A percentile compares a stretch with the other conserved stretches of the same genome.
phyloP scores from a whole-genome alignment of 2,329 filamentous ascomycete species.

The Trichoderma aggressivum region DNA sequence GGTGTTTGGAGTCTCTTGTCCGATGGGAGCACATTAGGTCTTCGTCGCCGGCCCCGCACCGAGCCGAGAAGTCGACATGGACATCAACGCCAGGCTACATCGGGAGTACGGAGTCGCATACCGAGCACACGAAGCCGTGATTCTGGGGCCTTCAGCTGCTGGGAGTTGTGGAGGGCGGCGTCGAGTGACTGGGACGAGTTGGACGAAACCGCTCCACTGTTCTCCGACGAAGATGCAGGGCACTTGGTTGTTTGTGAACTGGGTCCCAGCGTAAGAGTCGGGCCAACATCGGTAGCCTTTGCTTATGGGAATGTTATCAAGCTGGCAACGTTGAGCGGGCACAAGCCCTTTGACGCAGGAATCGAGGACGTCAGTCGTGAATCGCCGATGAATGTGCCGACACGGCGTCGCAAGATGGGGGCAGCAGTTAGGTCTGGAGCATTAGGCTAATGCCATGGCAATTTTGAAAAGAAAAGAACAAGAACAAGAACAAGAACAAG shows the following conservation, averaged over 20 bases:
- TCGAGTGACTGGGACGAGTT: slow-evolving; percentile 43
- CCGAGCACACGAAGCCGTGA: slow-evolving; percentile 22
- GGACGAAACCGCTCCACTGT: slow-evolving; percentile 46
- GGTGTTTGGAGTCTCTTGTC: slow-evolving; percentile 63
- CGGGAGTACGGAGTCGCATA: slow-evolving; percentile 31
- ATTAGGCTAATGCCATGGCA: slow-evolving; percentile 22
- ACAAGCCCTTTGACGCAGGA: slow-evolving; percentile 57
- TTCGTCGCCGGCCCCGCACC: slow-evolving; percentile 46
- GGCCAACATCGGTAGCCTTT: slow-evolving; percentile 63
- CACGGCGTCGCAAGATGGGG: slow-evolving; percentile 38
- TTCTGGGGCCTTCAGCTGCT: slow-evolving; percentile 35
- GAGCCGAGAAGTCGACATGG: slow-evolving; percentile 18
- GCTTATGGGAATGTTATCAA: slow-evolving; percentile 72
- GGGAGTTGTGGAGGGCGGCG: slow-evolving; percentile 55
- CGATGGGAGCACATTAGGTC: slow-evolving; percentile 59
- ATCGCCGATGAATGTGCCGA: slow-evolving; percentile 34
- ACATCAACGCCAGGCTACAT: slow-evolving; percentile 13
- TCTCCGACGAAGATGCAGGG: slow-evolving; percentile 41
- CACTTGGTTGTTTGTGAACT: slow-evolving; percentile 63
- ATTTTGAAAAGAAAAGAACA: background rate
- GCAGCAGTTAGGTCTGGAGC: slow-evolving; percentile 24
- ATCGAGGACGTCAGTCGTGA: slow-evolving; percentile 31
- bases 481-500: background rate
- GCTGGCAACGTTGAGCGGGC: slow-evolving; percentile 60
- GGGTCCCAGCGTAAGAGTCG: slow-evolving; percentile 62